Evolutionary conservation across 2,329 filamentous ascomycete species (phyloP), one percentile per base, ranked within the genome.

Genomic region (Neospermospora avenae): DNA sequence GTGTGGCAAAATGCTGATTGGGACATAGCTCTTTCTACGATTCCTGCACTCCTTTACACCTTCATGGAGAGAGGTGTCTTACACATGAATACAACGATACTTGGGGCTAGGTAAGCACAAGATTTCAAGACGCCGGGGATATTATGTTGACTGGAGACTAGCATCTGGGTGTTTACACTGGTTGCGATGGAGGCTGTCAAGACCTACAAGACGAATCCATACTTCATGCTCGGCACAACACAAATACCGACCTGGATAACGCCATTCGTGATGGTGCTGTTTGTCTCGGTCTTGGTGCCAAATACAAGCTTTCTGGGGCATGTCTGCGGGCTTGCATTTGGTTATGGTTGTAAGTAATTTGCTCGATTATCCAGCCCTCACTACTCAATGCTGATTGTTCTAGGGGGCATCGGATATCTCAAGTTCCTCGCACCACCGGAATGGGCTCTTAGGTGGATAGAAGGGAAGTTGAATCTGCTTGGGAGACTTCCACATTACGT

Each of bases 201-300:
- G 73, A 93, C 90, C 2, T 93, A 89, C 75, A 87, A 86, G 68
- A 81, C 85, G 34, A 92, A 96, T 71, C 95, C 95, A 0, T 82
- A 88, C 72, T 87, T 97, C 67, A 83, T 81, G 24, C 78, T 88
- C 60, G 80, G 75, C 42, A 80, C 80, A 7, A 77, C 81, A 55
- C 79, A 90, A 67, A 91, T 99, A 60, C 93, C 95, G 2, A 98
- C 93, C 0, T 98, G 93, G 93, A 90, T 87, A 7, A 91, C 90
- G 1, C 93, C 95, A 3, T 77, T 98, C n/a, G 78, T 91, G 54
- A 78, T 91, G 69, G 83, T 90, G 53, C 76, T 96, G 39, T 81
- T 93, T 14, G 84, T 91, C 37, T 86, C 86, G 57, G 87, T 91
- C 28, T 77, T 99, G 55, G 77, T 96, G 4, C 91, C 92, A 0